A percentile compares a stretch with the other conserved stretches of the same genome.
phyloP scores from a whole-genome alignment of 140 eudicot genomes.

The Anethum foeniculum region DNA sequence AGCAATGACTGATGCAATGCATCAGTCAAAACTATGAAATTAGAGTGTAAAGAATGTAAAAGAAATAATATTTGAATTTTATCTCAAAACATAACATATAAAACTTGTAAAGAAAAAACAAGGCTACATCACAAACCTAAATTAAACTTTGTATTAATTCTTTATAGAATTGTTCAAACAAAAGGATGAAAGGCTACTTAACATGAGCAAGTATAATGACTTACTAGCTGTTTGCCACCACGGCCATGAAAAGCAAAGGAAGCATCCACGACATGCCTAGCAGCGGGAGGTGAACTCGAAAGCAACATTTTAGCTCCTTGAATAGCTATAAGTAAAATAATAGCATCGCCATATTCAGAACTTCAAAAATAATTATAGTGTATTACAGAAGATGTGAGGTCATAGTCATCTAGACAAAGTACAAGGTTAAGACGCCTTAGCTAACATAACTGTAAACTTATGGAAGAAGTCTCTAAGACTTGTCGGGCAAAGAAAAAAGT shows the following conservation, averaged over 20 bases:
- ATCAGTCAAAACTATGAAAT: neutral
- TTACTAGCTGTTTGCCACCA: slow-evolving; percentile 81
- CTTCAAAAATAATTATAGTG: neutral
- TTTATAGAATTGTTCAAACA: neutral
- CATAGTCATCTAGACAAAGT: neutral
- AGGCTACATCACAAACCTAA: neutral
- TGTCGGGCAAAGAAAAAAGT: neutral
- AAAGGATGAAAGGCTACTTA: neutral
- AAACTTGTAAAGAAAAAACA: neutral
- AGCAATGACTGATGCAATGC: neutral
- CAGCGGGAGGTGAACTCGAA: slow-evolving; percentile 47
- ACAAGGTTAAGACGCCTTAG: neutral
- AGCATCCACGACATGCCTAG: slow-evolving; percentile 52
- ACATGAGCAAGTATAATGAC: neutral
- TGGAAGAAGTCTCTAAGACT: neutral
- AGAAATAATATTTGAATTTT: neutral
- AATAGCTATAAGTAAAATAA: slow-evolving; percentile 34
- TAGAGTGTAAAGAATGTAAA: neutral
- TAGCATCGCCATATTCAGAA: slow-evolving; percentile 14
- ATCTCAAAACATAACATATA: neutral
- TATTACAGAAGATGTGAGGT: neutral
- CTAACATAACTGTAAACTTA: neutral
- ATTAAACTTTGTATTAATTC: neutral
- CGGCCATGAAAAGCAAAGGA: slow-evolving; percentile 80
- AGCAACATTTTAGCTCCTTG: slow-evolving; percentile 71